Evolutionary conservation across 768 basidiomycete genomes (phyloP), one percentile per base, ranked within the genome.

Genomic region (Mrakia frigida): DNA sequence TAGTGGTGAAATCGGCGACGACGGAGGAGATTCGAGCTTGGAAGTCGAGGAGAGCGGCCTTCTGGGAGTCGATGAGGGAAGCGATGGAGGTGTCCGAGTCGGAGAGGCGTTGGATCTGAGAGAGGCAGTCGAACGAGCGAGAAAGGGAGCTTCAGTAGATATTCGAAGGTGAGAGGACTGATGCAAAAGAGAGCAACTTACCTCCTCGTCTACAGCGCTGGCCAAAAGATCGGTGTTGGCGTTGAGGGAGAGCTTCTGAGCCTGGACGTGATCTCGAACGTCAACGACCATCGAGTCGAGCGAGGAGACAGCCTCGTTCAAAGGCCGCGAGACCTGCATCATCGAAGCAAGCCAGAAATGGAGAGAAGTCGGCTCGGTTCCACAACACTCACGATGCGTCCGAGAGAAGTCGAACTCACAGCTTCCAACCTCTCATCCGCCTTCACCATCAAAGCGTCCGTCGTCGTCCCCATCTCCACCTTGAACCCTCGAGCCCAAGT

Each of bases 101-200:
- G 41, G 52, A 37, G 52, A 75, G 65, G 37, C 67, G 74, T 28
- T 69, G 50, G 25, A 63, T 59, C 74, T 75, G 74, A 1, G 28
- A 35, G n/a, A 9, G 25, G n/a, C 11, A 18, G 63, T 10, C 2
- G 6, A 6, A 2, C 43, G 43, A 43, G 43, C 6, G 11, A 43
- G 43, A 14, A 21, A 50, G 21, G 5, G 46, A 14, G 43, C 28
- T n/a, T 52, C 28, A 63, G 31, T 7, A 5, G 46, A 16, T 5
- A 33, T 11, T 39, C 52, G 14, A 31, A 59, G 31, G 50, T 14
- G 7, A 1, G 41, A 14, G n/a, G 6, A 28, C 23, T 18, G 74
- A 39, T 1, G 39, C 13, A 1, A 50, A 21, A 25, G 35, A 39
- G 23, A 9, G 21, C 0, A 52, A 25, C 61, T n/a, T 6, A 75